Evolutionary conservation across 164 flowering plant genomes (phyloP).

Genomic region (Magnolia changhungtana): DNA sequence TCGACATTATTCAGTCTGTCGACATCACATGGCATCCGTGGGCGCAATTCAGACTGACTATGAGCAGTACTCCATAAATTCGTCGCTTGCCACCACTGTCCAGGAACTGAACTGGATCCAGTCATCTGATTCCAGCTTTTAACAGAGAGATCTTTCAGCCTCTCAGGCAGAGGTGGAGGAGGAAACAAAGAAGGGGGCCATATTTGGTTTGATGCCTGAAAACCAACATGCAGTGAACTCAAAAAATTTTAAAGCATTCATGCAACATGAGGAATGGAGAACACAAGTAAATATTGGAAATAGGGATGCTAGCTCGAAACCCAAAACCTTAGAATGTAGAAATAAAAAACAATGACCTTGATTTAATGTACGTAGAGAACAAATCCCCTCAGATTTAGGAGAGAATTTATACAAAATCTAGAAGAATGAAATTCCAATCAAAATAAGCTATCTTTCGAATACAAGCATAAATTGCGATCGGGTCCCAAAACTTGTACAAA

Average conservation of each 20-base stretch:
- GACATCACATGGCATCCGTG: conserved; percentile 42
- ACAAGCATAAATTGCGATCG: too few species aligned
- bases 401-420: too few species aligned
- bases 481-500: too few species aligned
- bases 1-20: conserved; percentile 33
- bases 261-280: not conserved
- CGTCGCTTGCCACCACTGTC: conserved; percentile 61
- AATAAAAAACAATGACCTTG: too few species aligned
- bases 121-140: conserved; percentile 57
- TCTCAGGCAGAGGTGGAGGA: conserved; percentile 38
- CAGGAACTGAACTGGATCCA: conserved; percentile 51
- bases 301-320: not conserved
- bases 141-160: conserved; percentile 54
- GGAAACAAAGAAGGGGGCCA: conserved; percentile 51
- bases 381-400: too few species aligned
- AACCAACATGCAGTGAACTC: not conserved
- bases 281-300: not conserved
- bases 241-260: not conserved
- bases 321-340: not conserved
- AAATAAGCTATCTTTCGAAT: too few species aligned
- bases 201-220: conserved; percentile 57
- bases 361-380: too few species aligned
- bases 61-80: conserved; percentile 41
- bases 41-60: conserved; percentile 43
- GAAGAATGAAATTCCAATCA: too few species aligned